Percentiles rank a stretch among this genome's conserved stretches.
Conservation (phyloP, 345 rosid species). For the Arabis hirsuta region DNA sequence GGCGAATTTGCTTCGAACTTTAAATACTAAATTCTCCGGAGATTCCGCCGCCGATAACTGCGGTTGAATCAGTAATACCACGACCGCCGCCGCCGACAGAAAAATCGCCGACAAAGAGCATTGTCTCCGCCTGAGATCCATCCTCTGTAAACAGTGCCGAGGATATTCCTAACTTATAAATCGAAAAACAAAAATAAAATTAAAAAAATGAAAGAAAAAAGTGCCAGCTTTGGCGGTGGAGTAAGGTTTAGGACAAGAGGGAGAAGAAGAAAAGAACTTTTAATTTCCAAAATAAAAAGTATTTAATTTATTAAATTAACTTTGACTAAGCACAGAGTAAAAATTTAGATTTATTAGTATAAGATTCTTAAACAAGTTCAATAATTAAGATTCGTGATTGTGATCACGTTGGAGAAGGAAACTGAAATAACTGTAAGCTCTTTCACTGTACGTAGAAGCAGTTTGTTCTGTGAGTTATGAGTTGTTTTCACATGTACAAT, state of each 20-base stretch:
- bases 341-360: no score
- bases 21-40: slow-evolving; percentile 57
- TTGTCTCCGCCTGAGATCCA: slow-evolving; percentile 37
- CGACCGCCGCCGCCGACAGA: slow-evolving; percentile 27
- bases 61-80: slow-evolving; percentile 5
- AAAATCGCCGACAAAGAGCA: slow-evolving; percentile 21
- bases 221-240: slow-evolving; percentile 40
- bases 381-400: no score
- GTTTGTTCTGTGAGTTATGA: no score
- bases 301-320: not conserved
- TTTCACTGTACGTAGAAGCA: no score
- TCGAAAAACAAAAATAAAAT: slow-evolving; percentile 7
- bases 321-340: no score
- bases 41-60: slow-evolving; percentile 4
- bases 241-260: slow-evolving; percentile 39
- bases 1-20: slow-evolving; percentile 68
- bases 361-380: no score
- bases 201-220: not conserved
- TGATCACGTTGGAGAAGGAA: no score
- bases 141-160: slow-evolving; percentile 20
- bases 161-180: slow-evolving; percentile 23
- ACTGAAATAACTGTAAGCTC: no score
- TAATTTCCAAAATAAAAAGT: not conserved
- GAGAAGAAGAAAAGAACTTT: slow-evolving; percentile 10
- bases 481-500: no score